phyloP scores from a whole-genome alignment of 2,329 filamentous ascomycete genomes.

The Rutstroemia sp. region DNA sequence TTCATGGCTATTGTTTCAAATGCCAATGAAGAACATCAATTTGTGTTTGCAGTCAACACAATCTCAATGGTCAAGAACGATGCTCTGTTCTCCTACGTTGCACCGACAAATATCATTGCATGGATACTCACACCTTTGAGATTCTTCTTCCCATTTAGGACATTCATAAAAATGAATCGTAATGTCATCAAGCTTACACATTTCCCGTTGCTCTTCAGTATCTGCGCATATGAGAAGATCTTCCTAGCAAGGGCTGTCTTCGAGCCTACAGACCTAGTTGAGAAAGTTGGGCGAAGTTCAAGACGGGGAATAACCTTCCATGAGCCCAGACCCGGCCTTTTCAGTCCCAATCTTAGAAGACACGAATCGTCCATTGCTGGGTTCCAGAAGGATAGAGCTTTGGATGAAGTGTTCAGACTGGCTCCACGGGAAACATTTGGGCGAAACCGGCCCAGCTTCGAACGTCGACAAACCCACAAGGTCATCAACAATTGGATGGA shows the following conservation, averaged over 20 bases:
- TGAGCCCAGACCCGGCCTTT: slow-evolving; percentile 50
- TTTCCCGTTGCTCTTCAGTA: slow-evolving; percentile 76
- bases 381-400: slow-evolving; percentile 78
- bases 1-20: slow-evolving; percentile 95
- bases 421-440: slow-evolving; percentile 58
- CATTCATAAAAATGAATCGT: slow-evolving; percentile 82
- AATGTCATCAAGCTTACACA: slow-evolving; percentile 87
- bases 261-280: slow-evolving; percentile 80
- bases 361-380: slow-evolving; percentile 84
- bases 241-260: slow-evolving; percentile 70
- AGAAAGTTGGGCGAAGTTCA: slow-evolving; percentile 51
- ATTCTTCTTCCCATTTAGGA: slow-evolving; percentile 69
- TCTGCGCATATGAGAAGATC: slow-evolving; percentile 80
- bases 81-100: slow-evolving; percentile 86
- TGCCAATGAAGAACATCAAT: slow-evolving; percentile 85
- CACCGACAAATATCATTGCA: slow-evolving; percentile 83
- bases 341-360: slow-evolving; percentile 64
- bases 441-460: slow-evolving; percentile 51
- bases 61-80: slow-evolving; percentile 99
- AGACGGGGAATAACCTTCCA: slow-evolving; percentile 48
- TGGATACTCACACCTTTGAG: slow-evolving; percentile 82
- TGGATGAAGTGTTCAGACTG: slow-evolving; percentile 84
- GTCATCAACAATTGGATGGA: slow-evolving; percentile 92
- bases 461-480: slow-evolving; percentile 67
- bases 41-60: slow-evolving; percentile 91